Evolutionary conservation across 2,329 filamentous ascomycete genomes (phyloP).

Genomic region (Paraconiothyrium sp.): DNA sequence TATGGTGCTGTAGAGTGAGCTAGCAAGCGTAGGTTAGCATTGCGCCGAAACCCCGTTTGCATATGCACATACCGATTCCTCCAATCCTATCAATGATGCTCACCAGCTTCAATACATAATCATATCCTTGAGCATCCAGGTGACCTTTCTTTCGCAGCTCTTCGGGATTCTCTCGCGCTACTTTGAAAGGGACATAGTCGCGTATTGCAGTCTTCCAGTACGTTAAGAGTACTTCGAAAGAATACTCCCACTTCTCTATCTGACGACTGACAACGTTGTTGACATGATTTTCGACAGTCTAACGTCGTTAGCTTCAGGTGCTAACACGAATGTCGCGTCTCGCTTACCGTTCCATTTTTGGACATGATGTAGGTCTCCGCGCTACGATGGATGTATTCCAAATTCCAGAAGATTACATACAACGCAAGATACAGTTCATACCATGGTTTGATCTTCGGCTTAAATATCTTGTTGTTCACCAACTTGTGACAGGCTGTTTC

Average conservation of each 20-base stretch:
- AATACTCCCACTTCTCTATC: constrained; percentile 47
- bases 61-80: constrained; percentile 32
- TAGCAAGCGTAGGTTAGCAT: constrained; percentile 25
- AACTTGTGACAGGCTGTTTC: constrained; percentile 43
- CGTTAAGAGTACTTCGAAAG: constrained; percentile 41
- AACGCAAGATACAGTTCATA: constrained; percentile 49
- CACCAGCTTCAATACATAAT: constrained; percentile 42
- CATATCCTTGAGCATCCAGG: constrained; percentile 40
- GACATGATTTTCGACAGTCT: constrained; percentile 45
- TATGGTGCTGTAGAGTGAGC: constrained; percentile 42
- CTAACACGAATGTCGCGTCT: background rate
- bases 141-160: constrained; percentile 41
- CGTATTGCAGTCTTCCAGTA: constrained; percentile 46
- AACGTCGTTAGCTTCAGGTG: constrained; percentile 23
- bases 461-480: constrained; percentile 41
- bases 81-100: constrained; percentile 36
- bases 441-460: constrained; percentile 48
- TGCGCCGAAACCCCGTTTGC: background rate
- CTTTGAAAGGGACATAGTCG: constrained; percentile 44
- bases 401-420: constrained; percentile 48
- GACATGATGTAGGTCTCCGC: constrained; percentile 46
- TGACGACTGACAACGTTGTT: constrained; percentile 45
- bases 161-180: constrained; percentile 47
- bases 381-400: constrained; percentile 47
- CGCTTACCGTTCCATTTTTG: constrained; percentile 48